A percentile compares a stretch with the other conserved stretches of the same genome.
These are phyloP conservation scores for Dalbergia cultrata DNA, from an alignment of 306 rosid species.

Conservation along the genomic window DNA sequence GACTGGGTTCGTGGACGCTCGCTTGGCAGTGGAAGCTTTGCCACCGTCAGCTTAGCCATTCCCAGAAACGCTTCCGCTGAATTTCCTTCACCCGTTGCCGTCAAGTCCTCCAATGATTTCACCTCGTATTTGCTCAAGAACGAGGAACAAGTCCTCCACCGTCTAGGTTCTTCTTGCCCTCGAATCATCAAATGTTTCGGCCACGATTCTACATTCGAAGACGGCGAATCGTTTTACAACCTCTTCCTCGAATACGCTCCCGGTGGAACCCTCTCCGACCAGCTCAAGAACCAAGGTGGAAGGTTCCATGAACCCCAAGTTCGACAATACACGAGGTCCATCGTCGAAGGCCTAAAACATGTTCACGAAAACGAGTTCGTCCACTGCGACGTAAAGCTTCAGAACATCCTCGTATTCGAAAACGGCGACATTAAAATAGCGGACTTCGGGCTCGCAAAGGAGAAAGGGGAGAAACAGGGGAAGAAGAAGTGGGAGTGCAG, in stretches of 20 bases:
- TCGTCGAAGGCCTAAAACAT: constrained; percentile 61
- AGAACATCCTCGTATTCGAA: constrained; percentile 70
- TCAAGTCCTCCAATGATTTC: constrained; percentile 57
- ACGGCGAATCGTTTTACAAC: constrained; percentile 58
- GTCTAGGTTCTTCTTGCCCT: constrained; percentile 55
- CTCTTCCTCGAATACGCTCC: constrained; percentile 75
- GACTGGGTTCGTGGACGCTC: constrained; percentile 82
- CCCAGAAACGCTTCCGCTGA: constrained; percentile 21
- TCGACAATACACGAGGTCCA: constrained; percentile 55
- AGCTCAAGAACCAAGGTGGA: constrained; percentile 59
- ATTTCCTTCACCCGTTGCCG: constrained; percentile 55
- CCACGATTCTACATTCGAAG: constrained; percentile 52
- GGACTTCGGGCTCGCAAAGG: constrained; percentile 80
- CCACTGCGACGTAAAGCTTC: constrained; percentile 86
- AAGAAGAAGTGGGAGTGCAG: constrained; percentile 46
- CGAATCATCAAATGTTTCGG: constrained; percentile 64
- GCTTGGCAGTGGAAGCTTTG: constrained; percentile 80
- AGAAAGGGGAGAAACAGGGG: constrained; percentile 42
- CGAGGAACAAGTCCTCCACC: constrained; percentile 66
- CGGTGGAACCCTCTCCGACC: constrained; percentile 66
- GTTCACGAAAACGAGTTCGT: constrained; percentile 74
- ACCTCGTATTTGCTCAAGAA: constrained; percentile 52
- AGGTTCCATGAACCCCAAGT: constrained; percentile 56
- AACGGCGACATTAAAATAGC: constrained; percentile 67
- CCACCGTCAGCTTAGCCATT: constrained; percentile 64